Conservation (phyloP, 2,329 filamentous ascomycete species). For the Daldinia sp. region DNA sequence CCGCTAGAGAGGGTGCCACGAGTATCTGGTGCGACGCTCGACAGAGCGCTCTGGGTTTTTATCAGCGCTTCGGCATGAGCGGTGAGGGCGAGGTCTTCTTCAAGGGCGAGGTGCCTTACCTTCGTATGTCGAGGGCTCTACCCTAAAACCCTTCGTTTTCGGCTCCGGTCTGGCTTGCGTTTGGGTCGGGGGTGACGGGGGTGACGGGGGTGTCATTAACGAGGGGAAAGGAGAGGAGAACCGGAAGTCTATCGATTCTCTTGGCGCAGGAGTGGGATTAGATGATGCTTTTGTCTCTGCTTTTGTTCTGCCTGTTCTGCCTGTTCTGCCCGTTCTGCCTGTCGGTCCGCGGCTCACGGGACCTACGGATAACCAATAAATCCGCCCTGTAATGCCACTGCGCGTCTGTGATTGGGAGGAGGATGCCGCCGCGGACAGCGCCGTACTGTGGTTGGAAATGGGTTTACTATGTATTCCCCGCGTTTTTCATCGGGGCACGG, state of each 20-base stretch:
- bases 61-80: slow-evolving; percentile 38
- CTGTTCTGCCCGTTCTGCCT: too few relatives aligned
- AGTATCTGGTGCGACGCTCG: slow-evolving; percentile 41
- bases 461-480: slow-evolving; percentile 28
- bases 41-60: slow-evolving; percentile 38
- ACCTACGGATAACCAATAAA: slow-evolving; percentile 25
- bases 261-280: slow-evolving; percentile 26
- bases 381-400: slow-evolving; percentile 4
- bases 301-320: too few relatives aligned
- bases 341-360: slow-evolving; percentile 18
- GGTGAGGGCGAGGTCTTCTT: slow-evolving; percentile 37
- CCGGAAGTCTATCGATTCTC: background rate
- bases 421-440: slow-evolving; percentile 28
- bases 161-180: slow-evolving; percentile 3
- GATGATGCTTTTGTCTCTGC: slow-evolving; percentile 15
- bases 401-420: slow-evolving; percentile 31
- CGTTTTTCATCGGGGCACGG: slow-evolving; percentile 26
- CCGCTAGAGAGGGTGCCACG: slow-evolving; percentile 31
- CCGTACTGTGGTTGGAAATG: slow-evolving; percentile 21
- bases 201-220: slow-evolving; percentile 13
- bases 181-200: background rate
- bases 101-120: slow-evolving; percentile 39
- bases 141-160: slow-evolving; percentile 10
- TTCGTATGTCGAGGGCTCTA: slow-evolving; percentile 33
- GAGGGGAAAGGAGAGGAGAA: background rate